Evolutionary conservation across 306 rosid species (phyloP).

Genomic region (Geum urbanum): DNA sequence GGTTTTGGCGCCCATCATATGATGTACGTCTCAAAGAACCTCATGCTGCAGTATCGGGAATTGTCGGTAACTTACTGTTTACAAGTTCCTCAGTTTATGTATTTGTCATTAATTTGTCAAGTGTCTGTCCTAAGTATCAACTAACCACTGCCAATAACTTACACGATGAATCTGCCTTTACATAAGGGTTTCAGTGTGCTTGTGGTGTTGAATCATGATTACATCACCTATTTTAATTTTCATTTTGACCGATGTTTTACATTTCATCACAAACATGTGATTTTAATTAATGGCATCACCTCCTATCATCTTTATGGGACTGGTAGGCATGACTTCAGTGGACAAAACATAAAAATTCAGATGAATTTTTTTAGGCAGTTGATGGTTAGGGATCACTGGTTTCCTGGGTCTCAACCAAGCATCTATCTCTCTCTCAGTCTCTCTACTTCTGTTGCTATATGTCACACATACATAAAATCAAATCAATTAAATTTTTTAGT

Average conservation of each 20-base stretch:
- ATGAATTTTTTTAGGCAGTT: not conserved
- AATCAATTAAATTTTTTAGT: too few relatives aligned
- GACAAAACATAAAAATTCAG: not conserved
- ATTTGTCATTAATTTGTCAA: not conserved
- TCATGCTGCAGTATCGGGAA: slow-evolving; percentile 71
- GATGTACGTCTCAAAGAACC: slow-evolving; percentile 66
- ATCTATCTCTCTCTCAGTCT: too few relatives aligned
- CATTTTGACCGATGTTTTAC: not conserved
- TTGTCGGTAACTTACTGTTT: slow-evolving; percentile 46
- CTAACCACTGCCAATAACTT: too few relatives aligned
- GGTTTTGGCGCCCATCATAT: slow-evolving; percentile 44
- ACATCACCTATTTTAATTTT: not conserved
- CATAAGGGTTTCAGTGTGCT: not conserved
- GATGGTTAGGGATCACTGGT: too few relatives aligned
- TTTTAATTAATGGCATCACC: not conserved
- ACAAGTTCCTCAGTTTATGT: not conserved
- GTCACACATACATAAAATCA: too few relatives aligned
- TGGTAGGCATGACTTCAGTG: not conserved
- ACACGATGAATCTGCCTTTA: not conserved
- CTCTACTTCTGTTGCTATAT: too few relatives aligned
- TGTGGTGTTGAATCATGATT: not conserved
- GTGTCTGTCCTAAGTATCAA: not conserved
- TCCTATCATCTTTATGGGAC: not conserved
- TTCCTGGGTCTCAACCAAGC: too few relatives aligned
- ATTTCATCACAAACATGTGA: not conserved